Evolutionary conservation across 2,329 filamentous ascomycete genomes (phyloP).

Genomic region (Xylaria sp.): DNA sequence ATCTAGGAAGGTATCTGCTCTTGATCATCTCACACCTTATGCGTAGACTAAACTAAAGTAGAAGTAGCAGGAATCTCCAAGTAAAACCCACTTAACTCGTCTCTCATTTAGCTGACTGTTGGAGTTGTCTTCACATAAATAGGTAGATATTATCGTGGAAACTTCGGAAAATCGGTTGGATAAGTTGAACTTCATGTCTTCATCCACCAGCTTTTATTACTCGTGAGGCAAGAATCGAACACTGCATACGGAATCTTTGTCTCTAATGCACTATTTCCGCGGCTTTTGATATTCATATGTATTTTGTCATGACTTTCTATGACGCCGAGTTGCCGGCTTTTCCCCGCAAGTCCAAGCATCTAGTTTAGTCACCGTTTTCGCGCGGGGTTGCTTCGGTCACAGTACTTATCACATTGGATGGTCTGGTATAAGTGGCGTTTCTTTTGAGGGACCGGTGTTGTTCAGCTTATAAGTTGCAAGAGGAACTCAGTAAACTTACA

Average conservation of each 20-base stretch:
- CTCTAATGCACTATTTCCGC: constrained; percentile 9
- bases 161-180: background rate
- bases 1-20: background rate
- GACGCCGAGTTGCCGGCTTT: constrained; percentile 48
- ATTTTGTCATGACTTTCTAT: background rate
- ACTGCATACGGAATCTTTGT: background rate
- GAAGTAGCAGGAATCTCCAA: background rate
- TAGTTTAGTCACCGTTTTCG: constrained; percentile 29
- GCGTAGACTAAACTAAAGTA: background rate
- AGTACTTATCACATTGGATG: constrained; percentile 1
- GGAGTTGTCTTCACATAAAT: background rate
- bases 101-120: background rate
- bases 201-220: background rate
- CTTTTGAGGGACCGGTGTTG: background rate
- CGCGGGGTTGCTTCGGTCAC: constrained; percentile 32
- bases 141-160: background rate
- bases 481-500: background rate
- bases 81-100: background rate
- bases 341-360: constrained; percentile 41
- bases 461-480: background rate
- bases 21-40: background rate
- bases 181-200: background rate
- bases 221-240: background rate
- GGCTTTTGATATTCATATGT: constrained; percentile 11
- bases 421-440: constrained; percentile 4